Evolutionary conservation across 495 filamentous ascomycete genomes (phyloP).

Genomic region (Jackrogersella minutella): DNA sequence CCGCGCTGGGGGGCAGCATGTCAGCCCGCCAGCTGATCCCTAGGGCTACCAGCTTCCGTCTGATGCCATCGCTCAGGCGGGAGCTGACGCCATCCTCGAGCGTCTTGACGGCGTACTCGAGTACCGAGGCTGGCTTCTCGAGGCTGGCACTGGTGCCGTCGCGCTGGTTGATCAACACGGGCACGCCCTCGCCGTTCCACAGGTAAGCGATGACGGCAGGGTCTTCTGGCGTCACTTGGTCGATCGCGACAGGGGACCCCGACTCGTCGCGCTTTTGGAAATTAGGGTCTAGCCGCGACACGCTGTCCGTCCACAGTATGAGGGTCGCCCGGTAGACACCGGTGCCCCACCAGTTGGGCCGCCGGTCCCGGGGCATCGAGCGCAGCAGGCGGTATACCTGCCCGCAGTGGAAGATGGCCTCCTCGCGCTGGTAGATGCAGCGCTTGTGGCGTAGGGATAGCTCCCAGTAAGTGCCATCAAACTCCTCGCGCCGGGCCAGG

Average conservation of each 20-base stretch:
- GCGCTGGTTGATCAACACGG: constrained; percentile 44
- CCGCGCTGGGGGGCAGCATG: constrained; percentile 2
- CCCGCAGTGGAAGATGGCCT: constrained; percentile 67
- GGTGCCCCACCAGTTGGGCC: constrained; percentile 63
- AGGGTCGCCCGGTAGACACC: constrained; percentile 62
- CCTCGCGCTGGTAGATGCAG: constrained; percentile 62
- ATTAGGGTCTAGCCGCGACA: constrained; percentile 46
- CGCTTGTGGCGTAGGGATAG: constrained; percentile 56
- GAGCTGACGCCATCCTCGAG: constrained; percentile 54
- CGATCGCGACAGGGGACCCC: constrained; percentile 46
- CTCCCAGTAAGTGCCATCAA: constrained; percentile 59
- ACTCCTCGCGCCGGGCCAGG: constrained; percentile 60
- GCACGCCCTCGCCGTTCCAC: constrained; percentile 49
- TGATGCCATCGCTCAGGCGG: constrained; percentile 56
- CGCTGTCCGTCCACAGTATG: constrained; percentile 59
- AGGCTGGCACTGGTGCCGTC: constrained; percentile 45
- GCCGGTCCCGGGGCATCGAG: constrained; percentile 51
- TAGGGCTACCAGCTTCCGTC: constrained; percentile 53
- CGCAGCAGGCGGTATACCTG: constrained; percentile 64
- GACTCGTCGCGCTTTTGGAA: constrained; percentile 43
- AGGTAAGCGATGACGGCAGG: constrained; percentile 48
- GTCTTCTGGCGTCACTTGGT: constrained; percentile 52
- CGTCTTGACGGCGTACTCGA: constrained; percentile 54
- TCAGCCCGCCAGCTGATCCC: constrained; percentile 44
- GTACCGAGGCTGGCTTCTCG: constrained; percentile 51